Evolutionary conservation across 768 basidiomycete genomes (phyloP).

Genomic region (Agrocybe pediades): DNA sequence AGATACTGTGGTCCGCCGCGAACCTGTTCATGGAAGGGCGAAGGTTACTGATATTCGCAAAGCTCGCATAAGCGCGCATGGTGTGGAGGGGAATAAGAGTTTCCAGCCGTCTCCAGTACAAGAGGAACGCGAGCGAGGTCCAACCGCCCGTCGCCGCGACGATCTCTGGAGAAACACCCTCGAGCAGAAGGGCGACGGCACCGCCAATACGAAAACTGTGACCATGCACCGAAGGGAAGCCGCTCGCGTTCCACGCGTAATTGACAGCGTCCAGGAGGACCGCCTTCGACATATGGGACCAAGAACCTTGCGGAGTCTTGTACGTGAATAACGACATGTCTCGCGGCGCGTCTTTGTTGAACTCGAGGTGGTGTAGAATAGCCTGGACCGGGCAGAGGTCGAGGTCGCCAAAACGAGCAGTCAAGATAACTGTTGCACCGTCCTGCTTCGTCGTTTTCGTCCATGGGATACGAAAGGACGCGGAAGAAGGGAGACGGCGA

Average conservation of each 20-base stretch:
- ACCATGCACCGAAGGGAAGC: slow-evolving; percentile 16
- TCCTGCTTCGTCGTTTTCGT: slow-evolving; percentile 13
- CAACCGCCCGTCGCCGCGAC: slow-evolving; percentile 30
- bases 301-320: neutral
- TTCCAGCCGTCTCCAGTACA: slow-evolving; percentile 31
- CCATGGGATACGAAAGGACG: slow-evolving; percentile 23
- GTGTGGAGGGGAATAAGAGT: slow-evolving; percentile 18
- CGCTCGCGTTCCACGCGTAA: neutral
- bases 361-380: slow-evolving; percentile 17
- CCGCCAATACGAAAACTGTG: slow-evolving; percentile 36
- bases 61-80: slow-evolving; percentile 13
- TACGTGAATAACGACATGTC: slow-evolving; percentile 20
- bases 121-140: slow-evolving; percentile 34
- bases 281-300: neutral
- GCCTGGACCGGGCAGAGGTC: slow-evolving; percentile 17
- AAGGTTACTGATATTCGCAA: neutral
- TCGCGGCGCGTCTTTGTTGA: slow-evolving; percentile 19
- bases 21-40: neutral
- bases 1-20: neutral
- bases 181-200: slow-evolving; percentile 25
- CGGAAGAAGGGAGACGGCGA: neutral
- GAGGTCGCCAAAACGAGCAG: slow-evolving; percentile 9
- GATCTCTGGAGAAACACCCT: slow-evolving; percentile 28
- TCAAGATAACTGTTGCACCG: slow-evolving; percentile 14
- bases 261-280: neutral